Evolutionary conservation across 352 stramenopile genomes (phyloP).

Genomic region (Globisporangium acanthophoron): DNA sequence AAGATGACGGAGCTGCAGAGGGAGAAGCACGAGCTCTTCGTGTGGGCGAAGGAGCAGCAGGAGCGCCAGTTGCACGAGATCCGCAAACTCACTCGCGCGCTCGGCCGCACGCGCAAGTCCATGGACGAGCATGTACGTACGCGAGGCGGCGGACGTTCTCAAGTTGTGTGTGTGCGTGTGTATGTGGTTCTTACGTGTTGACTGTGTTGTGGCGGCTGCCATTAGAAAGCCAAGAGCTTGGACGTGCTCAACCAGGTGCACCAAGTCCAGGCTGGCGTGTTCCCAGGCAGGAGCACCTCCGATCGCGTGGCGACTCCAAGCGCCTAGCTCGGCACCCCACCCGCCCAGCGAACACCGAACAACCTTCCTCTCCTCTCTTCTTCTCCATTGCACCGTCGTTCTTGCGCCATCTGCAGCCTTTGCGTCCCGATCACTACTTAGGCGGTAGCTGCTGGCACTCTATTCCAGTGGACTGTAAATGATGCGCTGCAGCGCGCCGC

Average conservation of each 20-base stretch:
- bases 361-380: not conserved
- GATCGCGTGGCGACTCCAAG: not conserved
- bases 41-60: slow-evolving; percentile 70
- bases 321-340: not conserved
- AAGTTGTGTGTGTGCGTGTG: not conserved
- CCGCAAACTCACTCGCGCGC: slow-evolving; percentile 69
- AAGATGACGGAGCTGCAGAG: slow-evolving; percentile 62
- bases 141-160: too few relatives aligned
- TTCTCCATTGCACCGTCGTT: not conserved
- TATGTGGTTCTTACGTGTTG: not conserved
- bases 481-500: slow-evolving; percentile 67
- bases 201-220: not conserved
- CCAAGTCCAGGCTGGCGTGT: slow-evolving; percentile 27
- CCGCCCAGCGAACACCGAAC: not conserved
- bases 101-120: slow-evolving; percentile 48
- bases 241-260: slow-evolving; percentile 38
- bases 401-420: not conserved
- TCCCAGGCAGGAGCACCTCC: slow-evolving; percentile 4
- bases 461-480: slow-evolving; percentile 88
- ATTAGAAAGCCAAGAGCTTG: slow-evolving; percentile 29
- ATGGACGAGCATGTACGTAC: slow-evolving; percentile 53
- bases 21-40: slow-evolving; percentile 69
- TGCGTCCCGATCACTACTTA: too few relatives aligned
- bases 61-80: slow-evolving; percentile 73
- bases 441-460: not conserved